These are phyloP conservation scores for Dalbergia cultrata DNA, from an alignment of 306 rosid genomes.

Conservation along the genomic window DNA sequence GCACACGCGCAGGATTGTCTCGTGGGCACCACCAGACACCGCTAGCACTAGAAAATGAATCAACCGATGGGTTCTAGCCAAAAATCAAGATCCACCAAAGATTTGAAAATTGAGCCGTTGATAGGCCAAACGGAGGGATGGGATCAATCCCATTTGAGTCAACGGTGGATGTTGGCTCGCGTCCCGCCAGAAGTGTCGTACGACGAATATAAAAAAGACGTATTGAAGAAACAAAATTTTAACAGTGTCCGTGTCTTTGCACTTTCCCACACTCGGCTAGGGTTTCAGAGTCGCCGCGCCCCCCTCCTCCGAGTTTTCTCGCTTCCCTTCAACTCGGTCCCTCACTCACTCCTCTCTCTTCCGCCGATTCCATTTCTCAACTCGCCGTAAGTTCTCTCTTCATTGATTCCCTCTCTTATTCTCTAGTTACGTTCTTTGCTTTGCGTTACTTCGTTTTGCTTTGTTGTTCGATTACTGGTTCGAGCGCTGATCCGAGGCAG, in stretches of 20 bases:
- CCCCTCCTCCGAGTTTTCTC: constrained; percentile 33
- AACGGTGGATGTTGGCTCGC: constrained; percentile 36
- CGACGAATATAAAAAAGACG: constrained; percentile 49
- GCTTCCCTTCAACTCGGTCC: constrained; percentile 22
- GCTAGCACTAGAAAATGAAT: neutral
- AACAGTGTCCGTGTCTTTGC: constrained; percentile 61
- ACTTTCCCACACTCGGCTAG: constrained; percentile 76
- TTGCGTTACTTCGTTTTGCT: neutral
- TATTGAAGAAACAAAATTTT: constrained; percentile 41
- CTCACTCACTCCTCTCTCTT: constrained; percentile 24
- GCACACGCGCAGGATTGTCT: constrained; percentile 36
- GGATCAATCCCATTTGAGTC: constrained; percentile 37
- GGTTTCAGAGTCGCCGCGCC: constrained; percentile 86
- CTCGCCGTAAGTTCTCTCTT: constrained; percentile 49
- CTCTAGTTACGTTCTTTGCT: neutral
- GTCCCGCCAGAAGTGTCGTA: constrained; percentile 18
- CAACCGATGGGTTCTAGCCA: neutral
- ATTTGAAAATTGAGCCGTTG: constrained; percentile 62
- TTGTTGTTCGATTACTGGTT: neutral
- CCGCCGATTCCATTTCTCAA: constrained; percentile 48
- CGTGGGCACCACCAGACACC: constrained; percentile 30
- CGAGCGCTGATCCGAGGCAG: constrained; percentile 39
- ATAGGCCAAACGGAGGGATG: constrained; percentile 22
- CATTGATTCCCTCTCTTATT: neutral
- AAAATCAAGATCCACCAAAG: constrained; percentile 10